Evolutionary conservation across 1,139 yeast species (phyloP), one percentile per base, ranked within the genome.

Genomic region (Meyerozyma carpophila): DNA sequence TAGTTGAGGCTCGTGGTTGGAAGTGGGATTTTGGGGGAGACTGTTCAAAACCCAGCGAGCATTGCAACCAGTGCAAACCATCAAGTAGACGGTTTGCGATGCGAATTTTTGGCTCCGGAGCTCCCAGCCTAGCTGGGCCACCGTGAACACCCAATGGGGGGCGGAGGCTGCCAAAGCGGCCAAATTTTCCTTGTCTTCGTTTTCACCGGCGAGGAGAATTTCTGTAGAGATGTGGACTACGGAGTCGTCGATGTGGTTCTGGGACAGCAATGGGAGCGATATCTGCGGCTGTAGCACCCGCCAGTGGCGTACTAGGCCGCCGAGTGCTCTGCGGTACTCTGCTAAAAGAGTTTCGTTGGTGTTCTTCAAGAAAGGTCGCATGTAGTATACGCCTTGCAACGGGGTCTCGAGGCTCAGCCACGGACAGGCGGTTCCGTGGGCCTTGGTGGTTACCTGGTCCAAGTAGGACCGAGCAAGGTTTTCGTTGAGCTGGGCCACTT

Each of bases 321-420:
- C 58, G 40, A 71, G 54, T 45, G 56, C 56, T 21, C 45, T 41
- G 29, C 70, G 51, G 49, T 68, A 72, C 39, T 58, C 64, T 4
- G 50, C 29, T 4, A 68, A 54, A 14, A 70, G 48, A 2, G 52
- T 42, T 27, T 58, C 63, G 46, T 68, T 56, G n/a, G 73, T 67
- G 24, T 56, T 47, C n/a, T 57, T 54, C 11, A 70, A 44, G 40
- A 62, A 61, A 0, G 74, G 73, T 9, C 66, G 55, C n/a, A 63
- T 50, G 49, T 72, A 70, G 48, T 72, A 72, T 0, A 62, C 53
- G 9, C 68, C 69, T 9, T 58, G 58, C 5, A 62, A 41, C 0
- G 75, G 73, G 25, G 70, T 62, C 45, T 64, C 70, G 38, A 68
- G 63, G 43, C 56, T 59, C 29, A 61, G 52, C 77, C 77, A 71